phyloP scores from a whole-genome alignment of 768 basidiomycete genomes.

The Xerocomus brunneocitrinus region DNA sequence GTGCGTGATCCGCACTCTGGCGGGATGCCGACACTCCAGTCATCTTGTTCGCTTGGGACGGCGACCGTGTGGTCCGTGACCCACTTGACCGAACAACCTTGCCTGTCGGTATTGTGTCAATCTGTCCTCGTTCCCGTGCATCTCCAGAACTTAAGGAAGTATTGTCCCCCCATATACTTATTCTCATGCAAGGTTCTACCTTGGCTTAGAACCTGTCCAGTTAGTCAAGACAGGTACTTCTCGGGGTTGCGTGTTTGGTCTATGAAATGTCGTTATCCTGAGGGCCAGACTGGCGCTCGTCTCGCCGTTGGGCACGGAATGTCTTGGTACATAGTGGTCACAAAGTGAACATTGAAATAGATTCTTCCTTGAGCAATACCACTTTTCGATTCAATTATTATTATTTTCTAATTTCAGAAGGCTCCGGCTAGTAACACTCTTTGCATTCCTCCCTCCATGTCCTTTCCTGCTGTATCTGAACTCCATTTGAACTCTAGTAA shows the following conservation, averaged over 20 bases:
- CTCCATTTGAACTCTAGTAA: conserved; percentile 8
- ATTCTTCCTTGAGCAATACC: conserved; percentile 6
- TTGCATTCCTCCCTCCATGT: conserved; percentile 28
- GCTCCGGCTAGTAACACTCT: conserved; percentile 27
- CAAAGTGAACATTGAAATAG: not conserved
- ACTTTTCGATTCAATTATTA: conserved; percentile 29
- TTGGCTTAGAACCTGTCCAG: not conserved
- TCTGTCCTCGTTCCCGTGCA: not conserved
- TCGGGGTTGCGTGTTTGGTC: not conserved
- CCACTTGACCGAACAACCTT: not conserved
- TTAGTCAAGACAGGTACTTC: not conserved
- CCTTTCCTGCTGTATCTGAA: conserved; percentile 7
- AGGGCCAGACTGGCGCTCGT: not conserved
- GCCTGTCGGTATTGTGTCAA: conserved; percentile 1
- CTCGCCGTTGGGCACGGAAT: not conserved
- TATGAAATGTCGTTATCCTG: not conserved
- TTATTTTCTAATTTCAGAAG: conserved; percentile 28
- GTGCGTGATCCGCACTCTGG: conserved; percentile 16
- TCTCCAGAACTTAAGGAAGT: too few species aligned
- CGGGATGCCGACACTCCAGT: conserved; percentile 19
- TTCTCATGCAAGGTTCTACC: too few species aligned
- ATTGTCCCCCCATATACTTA: too few species aligned
- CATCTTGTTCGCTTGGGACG: not conserved
- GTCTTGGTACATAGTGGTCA: not conserved
- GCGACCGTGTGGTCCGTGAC: conserved; percentile 1